Percentiles rank a stretch among this genome's conserved stretches.
These are phyloP conservation scores for Aspergillus taichungensis DNA, from an alignment of 495 filamentous ascomycete species.

Conservation along the genomic window DNA sequence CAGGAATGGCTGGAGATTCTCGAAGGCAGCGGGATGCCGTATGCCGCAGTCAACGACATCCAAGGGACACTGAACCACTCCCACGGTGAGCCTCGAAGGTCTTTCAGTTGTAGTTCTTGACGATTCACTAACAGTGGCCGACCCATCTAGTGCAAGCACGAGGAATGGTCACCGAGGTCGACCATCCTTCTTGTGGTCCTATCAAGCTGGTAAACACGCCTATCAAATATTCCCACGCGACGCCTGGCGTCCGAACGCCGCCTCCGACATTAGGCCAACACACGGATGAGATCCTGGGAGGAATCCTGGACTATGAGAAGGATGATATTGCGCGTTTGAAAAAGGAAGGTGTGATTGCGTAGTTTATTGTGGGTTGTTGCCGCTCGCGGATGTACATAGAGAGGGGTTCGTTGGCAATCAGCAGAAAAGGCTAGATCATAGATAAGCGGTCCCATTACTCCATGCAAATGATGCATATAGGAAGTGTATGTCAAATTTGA, in stretches of 20 bases:
- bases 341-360: conserved; percentile 61
- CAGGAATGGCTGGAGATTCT: conserved; percentile 82
- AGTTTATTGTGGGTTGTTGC: conserved; percentile 6
- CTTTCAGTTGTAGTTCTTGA: no score
- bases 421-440: background rate
- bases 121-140: no score
- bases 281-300: conserved; percentile 72
- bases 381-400: background rate
- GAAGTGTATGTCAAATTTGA: no score
- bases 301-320: conserved; percentile 54
- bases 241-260: conserved; percentile 64
- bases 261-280: conserved; percentile 89
- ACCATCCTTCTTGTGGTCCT: conserved; percentile 73
- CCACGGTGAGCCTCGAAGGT: conserved; percentile 47
- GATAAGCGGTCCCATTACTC: no score
- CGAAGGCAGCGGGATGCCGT: conserved; percentile 87
- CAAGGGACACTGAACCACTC: conserved; percentile 73
- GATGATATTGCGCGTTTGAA: conserved; percentile 54
- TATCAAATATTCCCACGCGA: conserved; percentile 83
- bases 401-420: background rate
- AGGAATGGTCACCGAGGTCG: conserved; percentile 78
- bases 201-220: conserved; percentile 93
- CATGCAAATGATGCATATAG: no score
- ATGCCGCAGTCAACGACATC: conserved; percentile 91
- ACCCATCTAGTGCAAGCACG: conserved; percentile 56